Conservation (phyloP, 1,284 basidiomycete genomes). For the Sanghuangporus baumii region DNA sequence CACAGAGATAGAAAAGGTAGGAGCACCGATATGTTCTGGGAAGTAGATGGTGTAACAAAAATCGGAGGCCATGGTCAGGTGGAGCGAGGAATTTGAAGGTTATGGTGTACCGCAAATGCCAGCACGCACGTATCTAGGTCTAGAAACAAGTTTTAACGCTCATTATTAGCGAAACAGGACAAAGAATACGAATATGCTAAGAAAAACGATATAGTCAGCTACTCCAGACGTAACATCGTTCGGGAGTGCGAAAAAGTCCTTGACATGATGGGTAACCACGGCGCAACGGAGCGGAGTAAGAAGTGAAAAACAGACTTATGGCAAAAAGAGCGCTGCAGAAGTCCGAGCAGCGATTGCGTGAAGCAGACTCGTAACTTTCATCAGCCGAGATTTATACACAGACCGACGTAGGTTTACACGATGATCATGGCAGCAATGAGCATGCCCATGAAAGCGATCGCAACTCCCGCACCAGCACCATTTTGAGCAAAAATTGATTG, state of each 20-base stretch:
- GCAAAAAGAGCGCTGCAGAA: background rate
- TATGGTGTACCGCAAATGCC: no score
- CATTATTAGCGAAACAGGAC: background rate
- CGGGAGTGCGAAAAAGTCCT: background rate
- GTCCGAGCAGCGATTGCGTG: background rate
- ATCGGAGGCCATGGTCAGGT: no score
- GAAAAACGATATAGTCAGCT: background rate
- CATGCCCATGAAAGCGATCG: constrained; percentile 15
- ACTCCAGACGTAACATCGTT: background rate
- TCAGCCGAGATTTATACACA: background rate
- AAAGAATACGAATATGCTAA: background rate
- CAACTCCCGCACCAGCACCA: constrained; percentile 9
- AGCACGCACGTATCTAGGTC: no score
- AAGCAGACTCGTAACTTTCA: background rate
- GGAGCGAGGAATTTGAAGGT: no score
- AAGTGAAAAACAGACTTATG: background rate
- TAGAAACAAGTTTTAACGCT: background rate
- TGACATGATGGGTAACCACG: background rate
- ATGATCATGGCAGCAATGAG: constrained; percentile 1
- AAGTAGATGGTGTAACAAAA: no score
- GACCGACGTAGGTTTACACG: background rate
- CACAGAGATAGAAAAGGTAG: no score
- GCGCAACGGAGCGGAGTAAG: background rate
- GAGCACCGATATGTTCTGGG: no score
- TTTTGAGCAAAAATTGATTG: background rate